Base-by-base conservation (phyloP, 305 asterid species). In the Solanum chacoense region DNA sequence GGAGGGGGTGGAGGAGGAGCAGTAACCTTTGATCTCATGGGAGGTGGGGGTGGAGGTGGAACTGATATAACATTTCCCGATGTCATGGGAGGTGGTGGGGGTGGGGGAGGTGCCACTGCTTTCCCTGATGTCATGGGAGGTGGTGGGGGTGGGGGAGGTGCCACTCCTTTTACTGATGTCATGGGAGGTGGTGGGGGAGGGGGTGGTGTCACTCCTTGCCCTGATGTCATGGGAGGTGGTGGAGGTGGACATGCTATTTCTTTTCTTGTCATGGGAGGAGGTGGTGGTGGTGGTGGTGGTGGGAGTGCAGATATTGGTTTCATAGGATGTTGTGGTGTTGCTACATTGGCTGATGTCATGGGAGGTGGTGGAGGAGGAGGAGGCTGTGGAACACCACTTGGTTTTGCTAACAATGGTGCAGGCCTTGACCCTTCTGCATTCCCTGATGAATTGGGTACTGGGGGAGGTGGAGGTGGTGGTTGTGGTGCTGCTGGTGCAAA, bases 391-490 rank as follows among this genome's bases (percentile, higher is more conserved):
- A 88, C 74, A 87, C 63, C 84, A 74, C 36, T 45, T 50, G 42
- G 73, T 22, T 87, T 31, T 84, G 72, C 28, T 32, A 85, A 84
- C 50, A 80, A 74, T 32, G 86, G 40, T 29, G 89, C 80, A 36
- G 67, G 32, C 18, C 31, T 67, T 20, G 86, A 50, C 86, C 38
- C 73, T 83, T 83, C 86, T 31, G 73, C 73, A 83, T 83, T 50
- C 86, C 38, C 42, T 31, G 86, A 50, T 83, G 73, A 83, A 36
- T 74, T 80, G 8, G 89, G 85, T 24, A 42, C 85, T 38, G 92
- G 73, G 6, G 88, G 89, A 2, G 90, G 88, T 2, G 93, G 95
- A 1, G 94, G 93, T n/a, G 94, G 91, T 13, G 91, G 88, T 71
- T 90, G 90, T 59, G 90, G 87, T 16, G 91, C 72, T 35, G 42